A percentile compares a stretch with the other conserved stretches of the same genome.
phyloP scores from a whole-genome alignment of 1,284 basidiomycete genomes.

The Leccinum fuscescens region DNA sequence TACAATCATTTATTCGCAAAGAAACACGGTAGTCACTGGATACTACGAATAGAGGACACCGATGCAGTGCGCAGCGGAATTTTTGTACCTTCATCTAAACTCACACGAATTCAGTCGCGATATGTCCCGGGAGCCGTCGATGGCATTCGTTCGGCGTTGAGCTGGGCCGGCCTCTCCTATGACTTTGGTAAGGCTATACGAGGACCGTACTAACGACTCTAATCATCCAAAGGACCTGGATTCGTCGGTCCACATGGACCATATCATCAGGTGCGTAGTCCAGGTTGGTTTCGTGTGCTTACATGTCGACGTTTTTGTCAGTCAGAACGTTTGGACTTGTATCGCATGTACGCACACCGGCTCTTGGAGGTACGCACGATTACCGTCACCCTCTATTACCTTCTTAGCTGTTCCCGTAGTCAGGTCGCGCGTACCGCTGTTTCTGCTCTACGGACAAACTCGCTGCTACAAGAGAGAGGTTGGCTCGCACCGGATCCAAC shows the following conservation, averaged over 20 bases:
- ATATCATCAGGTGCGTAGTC: constrained; percentile 70
- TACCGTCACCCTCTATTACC: not conserved
- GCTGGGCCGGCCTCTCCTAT: constrained; percentile 93
- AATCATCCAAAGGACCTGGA: constrained; percentile 61
- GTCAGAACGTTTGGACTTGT: constrained; percentile 88
- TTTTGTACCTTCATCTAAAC: constrained; percentile 1
- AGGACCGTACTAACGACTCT: not conserved
- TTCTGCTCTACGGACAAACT: constrained; percentile 83
- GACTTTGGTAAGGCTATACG: constrained; percentile 69
- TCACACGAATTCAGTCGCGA: constrained; percentile 53
- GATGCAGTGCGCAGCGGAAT: constrained; percentile 43
- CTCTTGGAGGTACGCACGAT: constrained; percentile 63
- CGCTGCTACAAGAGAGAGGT: constrained; percentile 59
- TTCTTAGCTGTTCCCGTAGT: constrained; percentile 41
- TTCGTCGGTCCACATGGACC: constrained; percentile 70
- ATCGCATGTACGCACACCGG: constrained; percentile 69
- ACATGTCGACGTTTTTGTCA: constrained; percentile 34
- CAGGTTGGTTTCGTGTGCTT: not conserved
- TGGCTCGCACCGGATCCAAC: constrained; percentile 70
- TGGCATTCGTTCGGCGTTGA: constrained; percentile 71
- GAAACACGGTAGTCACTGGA: constrained; percentile 83
- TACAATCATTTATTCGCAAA: constrained; percentile 90
- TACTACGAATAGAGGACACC: constrained; percentile 94
- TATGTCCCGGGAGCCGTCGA: constrained; percentile 84
- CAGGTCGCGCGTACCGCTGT: constrained; percentile 89